Percentiles rank a stretch among this genome's conserved stretches.
These are phyloP conservation scores for Waltiozyma sp. DNA, from an alignment of 1,139 yeast genomes.

Conservation along the genomic window DNA sequence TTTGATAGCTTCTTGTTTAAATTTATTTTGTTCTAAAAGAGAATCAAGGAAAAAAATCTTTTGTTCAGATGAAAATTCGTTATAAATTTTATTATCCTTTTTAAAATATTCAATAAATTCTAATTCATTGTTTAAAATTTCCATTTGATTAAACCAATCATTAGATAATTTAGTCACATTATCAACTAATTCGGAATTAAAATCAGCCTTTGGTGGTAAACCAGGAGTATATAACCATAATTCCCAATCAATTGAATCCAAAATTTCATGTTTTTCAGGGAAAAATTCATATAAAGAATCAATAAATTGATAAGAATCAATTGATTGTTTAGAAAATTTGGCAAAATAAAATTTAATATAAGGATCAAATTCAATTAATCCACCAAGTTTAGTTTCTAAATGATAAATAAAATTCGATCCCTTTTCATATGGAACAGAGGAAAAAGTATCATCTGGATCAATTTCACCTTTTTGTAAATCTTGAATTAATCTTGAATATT, in stretches of 20 bases:
- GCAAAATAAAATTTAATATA: slow-evolving; percentile 71
- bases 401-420: slow-evolving; percentile 73
- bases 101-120: slow-evolving; percentile 19
- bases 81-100: slow-evolving; percentile 26
- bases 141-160: slow-evolving; percentile 40
- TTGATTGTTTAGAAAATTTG: slow-evolving; percentile 55
- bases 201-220: slow-evolving; percentile 76
- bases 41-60: slow-evolving; percentile 69
- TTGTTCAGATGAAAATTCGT: slow-evolving; percentile 59
- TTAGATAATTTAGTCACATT: slow-evolving; percentile 57
- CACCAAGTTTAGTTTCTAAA: slow-evolving; percentile 60
- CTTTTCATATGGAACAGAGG: slow-evolving; percentile 84
- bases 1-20: slow-evolving; percentile 19
- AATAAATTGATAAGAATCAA: slow-evolving; percentile 73
- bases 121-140: slow-evolving; percentile 9
- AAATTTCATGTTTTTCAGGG: slow-evolving; percentile 30
- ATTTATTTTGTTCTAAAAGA: slow-evolving; percentile 31
- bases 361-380: slow-evolving; percentile 52
- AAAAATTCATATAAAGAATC: slow-evolving; percentile 62
- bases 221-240: slow-evolving; percentile 76
- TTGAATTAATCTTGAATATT: slow-evolving; percentile 60
- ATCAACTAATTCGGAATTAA: slow-evolving; percentile 70
- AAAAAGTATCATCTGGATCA: slow-evolving; percentile 87
- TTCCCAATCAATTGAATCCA: slow-evolving; percentile 72
- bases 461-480: slow-evolving; percentile 44